phyloP scores from a whole-genome alignment of 2,329 filamentous ascomycete species.

The Knufia petricola region DNA sequence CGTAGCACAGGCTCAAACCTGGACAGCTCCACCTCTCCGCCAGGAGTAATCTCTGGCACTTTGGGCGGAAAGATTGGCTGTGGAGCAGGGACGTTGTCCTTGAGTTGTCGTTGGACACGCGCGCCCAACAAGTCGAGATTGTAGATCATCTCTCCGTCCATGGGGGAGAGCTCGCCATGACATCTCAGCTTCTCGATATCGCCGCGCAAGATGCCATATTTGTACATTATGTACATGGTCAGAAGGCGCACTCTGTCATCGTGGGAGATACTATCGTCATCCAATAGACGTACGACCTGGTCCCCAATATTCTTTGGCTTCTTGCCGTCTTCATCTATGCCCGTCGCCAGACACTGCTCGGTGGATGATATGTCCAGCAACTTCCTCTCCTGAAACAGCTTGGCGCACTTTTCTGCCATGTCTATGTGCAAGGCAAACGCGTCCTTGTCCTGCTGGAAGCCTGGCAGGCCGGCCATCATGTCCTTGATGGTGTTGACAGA shows the following conservation, averaged over 20 bases:
- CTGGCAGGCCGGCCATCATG: constrained; percentile 88
- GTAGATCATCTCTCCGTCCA: constrained; percentile 61
- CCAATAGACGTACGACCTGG: constrained; percentile 75
- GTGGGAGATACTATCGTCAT: constrained; percentile 64
- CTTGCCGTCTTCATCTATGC: constrained; percentile 81
- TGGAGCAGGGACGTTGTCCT: constrained; percentile 60
- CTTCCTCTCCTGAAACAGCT: constrained; percentile 75
- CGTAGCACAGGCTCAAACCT: constrained; percentile 77
- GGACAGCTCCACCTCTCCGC: constrained; percentile 74
- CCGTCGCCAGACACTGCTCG: constrained; percentile 86
- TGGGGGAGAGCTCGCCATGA: constrained; percentile 67
- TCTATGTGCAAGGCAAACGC: constrained; percentile 87
- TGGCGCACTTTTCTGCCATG: constrained; percentile 98
- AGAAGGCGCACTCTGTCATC: constrained; percentile 76
- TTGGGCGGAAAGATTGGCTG: constrained; percentile 57
- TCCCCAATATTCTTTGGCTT: constrained; percentile 85
- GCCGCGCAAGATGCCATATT: constrained; percentile 71
- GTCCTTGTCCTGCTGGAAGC: constrained; percentile 93
- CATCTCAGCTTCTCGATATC: constrained; percentile 77
- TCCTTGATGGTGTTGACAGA: constrained; percentile 88
- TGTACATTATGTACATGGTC: constrained; percentile 74
- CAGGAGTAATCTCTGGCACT: constrained; percentile 29
- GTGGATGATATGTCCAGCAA: constrained; percentile 76
- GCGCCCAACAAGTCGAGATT: constrained; percentile 76
- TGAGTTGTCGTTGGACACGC: constrained; percentile 60